These are phyloP conservation scores for Cladosporium austrohemisphaericum DNA, from an alignment of 2,329 filamentous ascomycete species.

Conservation along the genomic window DNA sequence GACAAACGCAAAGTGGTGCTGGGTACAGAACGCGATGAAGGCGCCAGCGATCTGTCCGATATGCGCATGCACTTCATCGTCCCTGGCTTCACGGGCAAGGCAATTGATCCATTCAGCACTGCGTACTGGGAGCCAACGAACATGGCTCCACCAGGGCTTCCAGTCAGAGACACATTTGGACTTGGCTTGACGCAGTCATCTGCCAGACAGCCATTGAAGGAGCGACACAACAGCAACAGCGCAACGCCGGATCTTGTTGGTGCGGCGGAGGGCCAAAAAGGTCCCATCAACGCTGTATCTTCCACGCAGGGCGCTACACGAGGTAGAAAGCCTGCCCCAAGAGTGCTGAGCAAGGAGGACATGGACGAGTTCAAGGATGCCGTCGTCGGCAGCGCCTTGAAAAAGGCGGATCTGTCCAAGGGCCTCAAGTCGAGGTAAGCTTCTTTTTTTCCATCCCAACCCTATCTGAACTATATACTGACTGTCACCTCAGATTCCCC, in stretches of 20 bases:
- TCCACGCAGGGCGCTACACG: constrained; percentile 29
- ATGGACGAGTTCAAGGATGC: constrained; percentile 65
- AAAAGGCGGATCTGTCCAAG: constrained; percentile 71
- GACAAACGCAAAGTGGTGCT: constrained; percentile 44
- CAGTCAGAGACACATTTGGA: constrained; percentile 8
- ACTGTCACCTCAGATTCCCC: constrained; percentile 52
- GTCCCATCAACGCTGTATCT: constrained; percentile 31
- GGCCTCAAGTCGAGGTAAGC: constrained; percentile 64
- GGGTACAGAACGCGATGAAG: constrained; percentile 39
- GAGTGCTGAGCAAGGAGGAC: constrained; percentile 55
- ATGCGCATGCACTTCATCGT: constrained; percentile 31
- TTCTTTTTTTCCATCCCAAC: neutral
- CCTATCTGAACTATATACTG: constrained; percentile 7
- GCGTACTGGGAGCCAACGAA: constrained; percentile 64
- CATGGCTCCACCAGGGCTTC: constrained; percentile 19
- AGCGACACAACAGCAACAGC: constrained; percentile 33
- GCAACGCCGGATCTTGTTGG: constrained; percentile 26
- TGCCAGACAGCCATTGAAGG: constrained; percentile 35
- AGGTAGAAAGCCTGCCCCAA: constrained; percentile 36
- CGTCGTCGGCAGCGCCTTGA: constrained; percentile 67
- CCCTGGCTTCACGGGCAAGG: constrained; percentile 36
- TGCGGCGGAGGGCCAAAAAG: constrained; percentile 31
- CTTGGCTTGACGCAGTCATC: constrained; percentile 5
- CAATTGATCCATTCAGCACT: constrained; percentile 82
- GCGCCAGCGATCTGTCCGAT: constrained; percentile 32